Evolutionary conservation across 73 alveolate species (phyloP), one percentile per base, ranked within the genome.

Genomic region (Paramecium bursaria): DNA sequence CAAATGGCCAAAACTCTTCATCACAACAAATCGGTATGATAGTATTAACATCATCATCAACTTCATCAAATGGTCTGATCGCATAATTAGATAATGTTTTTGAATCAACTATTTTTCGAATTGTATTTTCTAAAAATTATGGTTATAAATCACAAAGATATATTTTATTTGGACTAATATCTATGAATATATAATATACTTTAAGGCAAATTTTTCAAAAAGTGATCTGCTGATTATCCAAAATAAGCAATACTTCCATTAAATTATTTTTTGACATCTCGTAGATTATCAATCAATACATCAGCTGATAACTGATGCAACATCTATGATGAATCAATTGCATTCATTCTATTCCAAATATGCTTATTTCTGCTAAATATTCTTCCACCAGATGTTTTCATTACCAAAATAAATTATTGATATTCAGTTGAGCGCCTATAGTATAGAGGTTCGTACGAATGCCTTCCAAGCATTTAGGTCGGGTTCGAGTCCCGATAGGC

Each of bases 401-500:
- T 14, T 30, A 27, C 10, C 49, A 27, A 27, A 57, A 29, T 13
- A 31, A 11, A n/a, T n/a, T 2, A 11, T 57, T 30, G 2, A 30
- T 13, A 1, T 2, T 25, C 15, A 57, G 30, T 19, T 42, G 21
- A 67, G 96, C 96, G 77, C 87, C 88, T 73, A 57, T 90, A 90
- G 96, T 90, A 86, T 90, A 90, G 96, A 87, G 96, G 96, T 90
- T 88, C 90, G 96, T 87, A 91, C 91, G 93, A 93, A 80, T 73
- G 94, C 96, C 92, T 91, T 86, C 96, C 96, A 91, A 91, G 96
- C 94, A 73, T 80, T 88, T 85, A 93, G 91, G 94, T 93, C 96
- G 96, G 94, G 96, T 91, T 89, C 96, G 96, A 91, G 85, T 91
- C 96, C 96, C 96, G 96, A 93, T 85, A 74, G 92, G 88, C 86